Conservation (phyloP, 2,329 filamentous ascomycete species). For the Tolypocladium endophyticum region DNA sequence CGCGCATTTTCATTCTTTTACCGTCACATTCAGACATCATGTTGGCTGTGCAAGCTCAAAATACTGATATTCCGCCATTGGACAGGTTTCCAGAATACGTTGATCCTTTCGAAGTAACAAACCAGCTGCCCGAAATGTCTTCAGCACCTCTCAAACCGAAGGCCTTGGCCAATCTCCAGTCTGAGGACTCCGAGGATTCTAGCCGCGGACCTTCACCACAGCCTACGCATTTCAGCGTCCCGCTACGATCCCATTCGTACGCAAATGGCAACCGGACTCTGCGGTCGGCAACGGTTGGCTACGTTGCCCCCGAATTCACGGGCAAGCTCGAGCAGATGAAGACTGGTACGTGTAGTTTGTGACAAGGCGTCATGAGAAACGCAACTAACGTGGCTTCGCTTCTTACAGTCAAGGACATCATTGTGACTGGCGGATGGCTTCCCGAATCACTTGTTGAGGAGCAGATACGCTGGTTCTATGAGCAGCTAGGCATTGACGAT, state of each 20-base stretch:
- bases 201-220: slow-evolving; percentile 72
- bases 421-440: slow-evolving; percentile 75
- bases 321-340: slow-evolving; percentile 90
- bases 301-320: slow-evolving; percentile 87
- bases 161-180: slow-evolving; percentile 29
- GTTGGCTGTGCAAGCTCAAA: slow-evolving; percentile 25
- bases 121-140: slow-evolving; percentile 17
- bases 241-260: slow-evolving; percentile 39
- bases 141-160: slow-evolving; percentile 24
- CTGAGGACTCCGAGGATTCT: slow-evolving; percentile 25
- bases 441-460: slow-evolving; percentile 71
- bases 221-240: slow-evolving; percentile 73
- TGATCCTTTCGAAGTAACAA: slow-evolving; percentile 24
- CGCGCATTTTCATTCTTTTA: neutral
- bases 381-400: slow-evolving; percentile 3
- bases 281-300: slow-evolving; percentile 83
- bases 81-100: slow-evolving; percentile 36
- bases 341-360: slow-evolving; percentile 40
- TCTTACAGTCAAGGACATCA: slow-evolving; percentile 62
- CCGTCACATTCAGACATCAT: slow-evolving; percentile 14
- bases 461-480: slow-evolving; percentile 95
- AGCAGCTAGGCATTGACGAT: slow-evolving; percentile 93
- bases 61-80: slow-evolving; percentile 26
- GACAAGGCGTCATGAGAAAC: neutral
- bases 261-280: slow-evolving; percentile 62